Evolutionary conservation across 2,329 filamentous ascomycete species (phyloP).

Genomic region (Hypoxylon sp.): DNA sequence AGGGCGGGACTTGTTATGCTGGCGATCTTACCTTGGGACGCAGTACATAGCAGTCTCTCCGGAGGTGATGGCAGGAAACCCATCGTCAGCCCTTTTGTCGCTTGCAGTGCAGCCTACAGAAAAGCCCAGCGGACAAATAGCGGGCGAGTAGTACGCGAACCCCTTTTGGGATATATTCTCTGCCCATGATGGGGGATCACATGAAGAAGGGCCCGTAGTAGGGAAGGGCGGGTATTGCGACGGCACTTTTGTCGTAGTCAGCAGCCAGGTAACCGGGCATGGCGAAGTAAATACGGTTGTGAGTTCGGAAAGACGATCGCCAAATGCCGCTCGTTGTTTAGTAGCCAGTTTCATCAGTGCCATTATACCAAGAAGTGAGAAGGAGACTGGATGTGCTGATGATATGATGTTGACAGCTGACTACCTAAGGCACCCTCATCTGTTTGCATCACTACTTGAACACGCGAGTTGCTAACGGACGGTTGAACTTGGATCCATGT

Average conservation of each 20-base stretch:
- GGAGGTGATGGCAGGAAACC: conserved; percentile 51
- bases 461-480: conserved; percentile 5
- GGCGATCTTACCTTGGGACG: conserved; percentile 51
- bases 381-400: neutral
- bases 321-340: conserved; percentile 28
- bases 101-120: conserved; percentile 54
- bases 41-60: conserved; percentile 55
- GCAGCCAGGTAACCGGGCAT: conserved; percentile 58
- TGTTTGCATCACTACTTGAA: conserved; percentile 18
- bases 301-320: conserved; percentile 54
- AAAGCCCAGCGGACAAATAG: conserved; percentile 59
- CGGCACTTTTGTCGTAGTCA: conserved; percentile 57
- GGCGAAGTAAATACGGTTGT: conserved; percentile 60
- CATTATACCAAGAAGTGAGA: conserved; percentile 7
- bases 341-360: conserved; percentile 35
- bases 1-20: neutral
- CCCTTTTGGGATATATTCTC: conserved; percentile 55
- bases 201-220: conserved; percentile 52
- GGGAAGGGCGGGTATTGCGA: conserved; percentile 59
- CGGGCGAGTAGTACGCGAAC: conserved; percentile 60
- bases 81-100: conserved; percentile 50
- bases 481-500: neutral
- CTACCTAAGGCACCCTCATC: conserved; percentile 14
- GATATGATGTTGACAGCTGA: conserved; percentile 12
- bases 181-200: conserved; percentile 57